Evolutionary conservation across 441 rosid species (phyloP).

Genomic region (Gossypium lobatum): DNA sequence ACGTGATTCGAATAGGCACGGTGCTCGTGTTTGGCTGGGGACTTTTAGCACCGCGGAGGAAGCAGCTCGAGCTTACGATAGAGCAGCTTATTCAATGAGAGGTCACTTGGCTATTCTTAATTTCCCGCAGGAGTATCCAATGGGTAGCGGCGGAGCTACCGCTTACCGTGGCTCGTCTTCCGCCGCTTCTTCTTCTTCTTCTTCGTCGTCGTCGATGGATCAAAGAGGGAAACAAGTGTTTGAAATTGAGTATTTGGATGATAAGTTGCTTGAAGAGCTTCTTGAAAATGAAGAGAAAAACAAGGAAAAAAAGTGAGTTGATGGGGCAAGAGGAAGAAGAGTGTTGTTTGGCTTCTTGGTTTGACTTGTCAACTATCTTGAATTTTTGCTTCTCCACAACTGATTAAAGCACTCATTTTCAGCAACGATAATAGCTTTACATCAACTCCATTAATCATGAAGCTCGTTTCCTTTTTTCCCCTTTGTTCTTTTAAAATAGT

Average conservation of each 20-base stretch:
- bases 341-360: background rate
- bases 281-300: constrained; percentile 55
- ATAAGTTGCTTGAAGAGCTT: constrained; percentile 60
- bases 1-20: constrained; percentile 51
- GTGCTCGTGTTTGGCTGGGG: constrained; percentile 72
- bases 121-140: constrained; percentile 59
- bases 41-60: constrained; percentile 74
- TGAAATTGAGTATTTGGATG: constrained; percentile 71
- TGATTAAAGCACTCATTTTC: background rate
- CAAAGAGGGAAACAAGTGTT: constrained; percentile 33
- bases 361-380: background rate
- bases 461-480: background rate
- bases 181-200: constrained; percentile 13
- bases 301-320: constrained; percentile 21
- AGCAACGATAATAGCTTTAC: background rate
- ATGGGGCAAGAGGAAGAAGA: background rate
- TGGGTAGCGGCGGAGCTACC: constrained; percentile 17
- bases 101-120: constrained; percentile 69
- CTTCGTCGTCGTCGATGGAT: background rate
- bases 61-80: constrained; percentile 77
- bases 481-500: no score
- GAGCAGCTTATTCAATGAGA: constrained; percentile 72
- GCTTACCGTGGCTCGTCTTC: constrained; percentile 12
- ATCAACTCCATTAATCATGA: background rate
- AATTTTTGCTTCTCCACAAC: background rate